Evolutionary conservation across 371 early-diverging fungal genomes (phyloP).

Genomic region (Zychaea mexicana): DNA sequence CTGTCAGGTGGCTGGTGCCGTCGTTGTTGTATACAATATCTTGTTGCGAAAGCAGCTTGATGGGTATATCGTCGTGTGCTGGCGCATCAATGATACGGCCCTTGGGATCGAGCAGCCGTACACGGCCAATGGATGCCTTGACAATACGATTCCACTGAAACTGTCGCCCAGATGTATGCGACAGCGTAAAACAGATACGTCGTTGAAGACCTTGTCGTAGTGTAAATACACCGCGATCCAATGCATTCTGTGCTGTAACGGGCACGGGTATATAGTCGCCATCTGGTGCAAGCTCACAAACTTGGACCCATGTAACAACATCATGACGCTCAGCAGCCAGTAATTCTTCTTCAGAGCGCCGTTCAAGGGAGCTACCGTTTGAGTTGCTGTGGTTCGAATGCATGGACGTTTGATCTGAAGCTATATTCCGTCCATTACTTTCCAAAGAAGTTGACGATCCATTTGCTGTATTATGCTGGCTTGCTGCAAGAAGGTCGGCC

Average conservation of each 20-base stretch:
- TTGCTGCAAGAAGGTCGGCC: constrained; percentile 14
- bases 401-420: constrained; percentile 3
- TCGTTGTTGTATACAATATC: constrained; percentile 50
- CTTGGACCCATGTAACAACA: constrained; percentile 68
- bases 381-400: constrained; percentile 7
- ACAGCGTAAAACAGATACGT: constrained; percentile 66
- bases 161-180: constrained; percentile 71
- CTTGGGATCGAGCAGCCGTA: constrained; percentile 69
- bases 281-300: constrained; percentile 67
- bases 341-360: constrained; percentile 68
- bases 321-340: constrained; percentile 68
- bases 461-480: constrained; percentile 4
- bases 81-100: constrained; percentile 56
- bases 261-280: constrained; percentile 79
- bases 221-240: constrained; percentile 67
- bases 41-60: constrained; percentile 29
- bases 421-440: background rate
- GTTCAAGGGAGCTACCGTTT: constrained; percentile 29
- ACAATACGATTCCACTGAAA: constrained; percentile 53
- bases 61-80: constrained; percentile 34
- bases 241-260: constrained; percentile 52
- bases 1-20: constrained; percentile 52
- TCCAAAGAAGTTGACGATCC: background rate
- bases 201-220: constrained; percentile 88
- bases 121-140: constrained; percentile 57